phyloP scores from a whole-genome alignment of 352 stramenopile species.

The Phytophthora crassamura region DNA sequence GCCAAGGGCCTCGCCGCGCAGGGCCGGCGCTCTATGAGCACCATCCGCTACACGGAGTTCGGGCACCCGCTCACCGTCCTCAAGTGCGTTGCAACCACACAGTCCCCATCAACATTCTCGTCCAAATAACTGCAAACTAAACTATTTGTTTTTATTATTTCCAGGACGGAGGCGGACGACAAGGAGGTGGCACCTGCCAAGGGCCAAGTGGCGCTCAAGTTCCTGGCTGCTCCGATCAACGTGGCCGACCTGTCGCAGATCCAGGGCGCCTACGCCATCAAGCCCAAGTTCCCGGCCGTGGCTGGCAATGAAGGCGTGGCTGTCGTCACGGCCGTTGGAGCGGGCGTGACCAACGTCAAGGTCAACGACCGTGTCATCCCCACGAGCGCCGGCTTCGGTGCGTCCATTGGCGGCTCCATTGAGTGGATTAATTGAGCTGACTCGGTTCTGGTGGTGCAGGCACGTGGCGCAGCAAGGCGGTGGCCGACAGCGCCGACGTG shows the following conservation, averaged over 20 bases:
- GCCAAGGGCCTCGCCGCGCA: conserved; percentile 59
- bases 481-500: conserved; percentile 67
- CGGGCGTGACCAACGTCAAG: conserved; percentile 81
- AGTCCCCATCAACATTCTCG: no score
- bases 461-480: conserved; percentile 79
- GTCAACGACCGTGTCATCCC: conserved; percentile 90
- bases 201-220: conserved; percentile 87
- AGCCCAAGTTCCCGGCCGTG: conserved; percentile 78
- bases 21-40: conserved; percentile 72
- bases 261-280: conserved; percentile 84
- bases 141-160: no score
- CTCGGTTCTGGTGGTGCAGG: conserved; percentile 23
- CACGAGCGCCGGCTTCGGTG: conserved; percentile 65
- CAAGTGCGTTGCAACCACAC: conserved; percentile 38
- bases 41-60: conserved; percentile 77
- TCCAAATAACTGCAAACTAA: not conserved
- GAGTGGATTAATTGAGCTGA: conserved; percentile 10
- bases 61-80: conserved; percentile 74
- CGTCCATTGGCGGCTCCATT: not conserved
- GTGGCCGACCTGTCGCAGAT: conserved; percentile 90
- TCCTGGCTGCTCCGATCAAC: conserved; percentile 91
- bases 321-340: conserved; percentile 84
- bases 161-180: conserved; percentile 65
- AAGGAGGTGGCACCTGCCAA: conserved; percentile 54
- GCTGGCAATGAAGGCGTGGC: conserved; percentile 88